A percentile compares a stretch with the other conserved stretches of the same genome.
Conservation (phyloP, 2,329 filamentous ascomycete genomes). For the Cytospora chrysosperma region DNA sequence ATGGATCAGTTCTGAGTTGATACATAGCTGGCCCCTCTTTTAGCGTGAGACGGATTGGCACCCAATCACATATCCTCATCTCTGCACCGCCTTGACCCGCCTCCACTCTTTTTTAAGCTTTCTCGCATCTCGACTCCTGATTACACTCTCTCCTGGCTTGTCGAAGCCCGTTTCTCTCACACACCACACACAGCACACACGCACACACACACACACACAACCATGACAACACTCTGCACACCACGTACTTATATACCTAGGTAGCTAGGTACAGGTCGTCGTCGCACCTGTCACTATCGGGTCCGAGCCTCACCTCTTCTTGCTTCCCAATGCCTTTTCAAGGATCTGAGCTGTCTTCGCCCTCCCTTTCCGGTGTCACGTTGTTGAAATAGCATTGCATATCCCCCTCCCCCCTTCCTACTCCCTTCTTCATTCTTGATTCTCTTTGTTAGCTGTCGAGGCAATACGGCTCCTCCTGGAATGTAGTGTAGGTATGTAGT, state of each 20-base stretch:
- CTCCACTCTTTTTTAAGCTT: conserved; percentile 12
- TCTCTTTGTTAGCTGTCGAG: conserved; percentile 5
- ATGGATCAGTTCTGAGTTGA: too few relatives aligned
- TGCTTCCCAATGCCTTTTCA: not conserved
- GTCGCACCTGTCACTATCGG: conserved; percentile 8
- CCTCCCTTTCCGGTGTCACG: not conserved
- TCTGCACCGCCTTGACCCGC: conserved; percentile 7
- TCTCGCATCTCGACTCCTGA: not conserved
- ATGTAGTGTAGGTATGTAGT: too few relatives aligned
- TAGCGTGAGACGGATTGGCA: conserved; percentile 7
- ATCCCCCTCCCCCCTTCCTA: too few relatives aligned
- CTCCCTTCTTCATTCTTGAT: not conserved
- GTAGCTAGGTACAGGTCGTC: too few relatives aligned
- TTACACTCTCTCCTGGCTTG: not conserved
- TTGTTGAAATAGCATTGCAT: not conserved
- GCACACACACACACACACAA: not conserved
- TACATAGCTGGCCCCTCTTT: conserved; percentile 9
- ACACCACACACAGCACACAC: not conserved
- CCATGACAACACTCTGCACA: not conserved
- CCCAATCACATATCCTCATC: conserved; percentile 12
- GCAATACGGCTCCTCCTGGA: conserved; percentile 5
- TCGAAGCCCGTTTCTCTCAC: not conserved
- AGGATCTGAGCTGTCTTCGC: conserved; percentile 4
- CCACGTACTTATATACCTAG: too few relatives aligned
- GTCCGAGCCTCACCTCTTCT: not conserved